Evolutionary conservation across 192 early-diverging fungal species (phyloP), one percentile per base, ranked within the genome.

Genomic region (Backusella westeae): DNA sequence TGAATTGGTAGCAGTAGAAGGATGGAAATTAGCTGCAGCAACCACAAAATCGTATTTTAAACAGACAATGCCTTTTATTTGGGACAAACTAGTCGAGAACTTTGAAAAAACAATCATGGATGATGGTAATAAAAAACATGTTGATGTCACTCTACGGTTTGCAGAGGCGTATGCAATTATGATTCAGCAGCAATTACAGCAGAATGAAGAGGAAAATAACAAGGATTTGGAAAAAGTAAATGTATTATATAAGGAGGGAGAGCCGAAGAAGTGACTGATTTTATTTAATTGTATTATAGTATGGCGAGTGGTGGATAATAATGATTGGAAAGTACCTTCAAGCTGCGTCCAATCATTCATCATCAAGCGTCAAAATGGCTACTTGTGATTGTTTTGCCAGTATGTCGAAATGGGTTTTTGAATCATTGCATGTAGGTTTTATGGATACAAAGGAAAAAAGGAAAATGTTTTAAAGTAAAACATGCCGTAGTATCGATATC

Each of bases 381-480:
- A 76, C 81, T 34, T 88, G 89, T 69, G 89, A 88, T 67, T 88
- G 80, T 41, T 75, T 90, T 36, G 85, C 84, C 3, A 71, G 73
- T 34, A 81, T 88, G 32, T 75, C 85, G 1, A 73, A 76, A 12
- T 35, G 74, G 34, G 34, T 84, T 23, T 90, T 88, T 69, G 78
- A 83, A 8, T 66, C 34, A 36, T 56, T 90, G 26, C 63, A 82
- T 29, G 88, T 88, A 80, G 74, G 78, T 77, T 9, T 21, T 23
- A n/a, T 49, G 19, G 21, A 34, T 35, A n/a, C 4, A 72, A 15
- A 10, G 15, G 29, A 39, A 35, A 34, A 21, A 41, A 17, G 14
- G 17, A 26, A 21, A n/a, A 34, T 3, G 10, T 46, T 49, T 63
- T 39, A 23, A 32, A 5, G 14, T 39, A 4, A 34, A 59, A 7